Percentiles rank a stretch among this genome's conserved stretches.
These are phyloP conservation scores for Nannochloropsis limnetica DNA, from an alignment of 352 stramenopile species.

Conservation along the genomic window DNA sequence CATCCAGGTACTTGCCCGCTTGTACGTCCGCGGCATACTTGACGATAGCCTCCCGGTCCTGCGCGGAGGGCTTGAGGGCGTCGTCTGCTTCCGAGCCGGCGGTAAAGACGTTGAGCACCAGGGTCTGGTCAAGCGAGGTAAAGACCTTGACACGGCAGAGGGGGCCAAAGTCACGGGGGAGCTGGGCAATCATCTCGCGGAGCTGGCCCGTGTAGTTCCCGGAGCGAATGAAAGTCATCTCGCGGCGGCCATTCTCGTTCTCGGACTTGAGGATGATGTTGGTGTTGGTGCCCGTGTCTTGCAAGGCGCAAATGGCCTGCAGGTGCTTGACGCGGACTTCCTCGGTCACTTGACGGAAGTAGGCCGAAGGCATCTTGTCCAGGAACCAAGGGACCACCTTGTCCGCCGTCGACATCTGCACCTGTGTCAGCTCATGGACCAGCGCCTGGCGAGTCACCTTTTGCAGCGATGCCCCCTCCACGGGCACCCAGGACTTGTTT, in stretches of 20 bases:
- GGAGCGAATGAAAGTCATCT: constrained; percentile 48
- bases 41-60: constrained; percentile 39
- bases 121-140: constrained; percentile 68
- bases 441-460: constrained; percentile 51
- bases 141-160: constrained; percentile 77
- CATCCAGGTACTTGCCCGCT: constrained; percentile 61
- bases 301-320: constrained; percentile 66
- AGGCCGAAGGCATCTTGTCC: constrained; percentile 74
- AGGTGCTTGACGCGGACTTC: constrained; percentile 71
- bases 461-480: constrained; percentile 34
- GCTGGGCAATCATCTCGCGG: constrained; percentile 62
- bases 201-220: constrained; percentile 65
- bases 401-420: constrained; percentile 44
- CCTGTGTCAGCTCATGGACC: constrained; percentile 50
- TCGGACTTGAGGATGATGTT: constrained; percentile 26
- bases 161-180: constrained; percentile 61
- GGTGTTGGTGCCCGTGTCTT: constrained; percentile 33
- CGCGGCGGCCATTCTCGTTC: constrained; percentile 37
- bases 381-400: constrained; percentile 62
- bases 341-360: constrained; percentile 73
- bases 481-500: constrained; percentile 30
- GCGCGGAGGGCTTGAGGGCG: constrained; percentile 61
- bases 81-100: neutral
- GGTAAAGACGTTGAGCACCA: constrained; percentile 70
- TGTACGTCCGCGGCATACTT: constrained; percentile 61